Evolutionary conservation across 1,139 yeast species (phyloP), one percentile per base, ranked within the genome.

Genomic region (Geotrichum macrosporum): DNA sequence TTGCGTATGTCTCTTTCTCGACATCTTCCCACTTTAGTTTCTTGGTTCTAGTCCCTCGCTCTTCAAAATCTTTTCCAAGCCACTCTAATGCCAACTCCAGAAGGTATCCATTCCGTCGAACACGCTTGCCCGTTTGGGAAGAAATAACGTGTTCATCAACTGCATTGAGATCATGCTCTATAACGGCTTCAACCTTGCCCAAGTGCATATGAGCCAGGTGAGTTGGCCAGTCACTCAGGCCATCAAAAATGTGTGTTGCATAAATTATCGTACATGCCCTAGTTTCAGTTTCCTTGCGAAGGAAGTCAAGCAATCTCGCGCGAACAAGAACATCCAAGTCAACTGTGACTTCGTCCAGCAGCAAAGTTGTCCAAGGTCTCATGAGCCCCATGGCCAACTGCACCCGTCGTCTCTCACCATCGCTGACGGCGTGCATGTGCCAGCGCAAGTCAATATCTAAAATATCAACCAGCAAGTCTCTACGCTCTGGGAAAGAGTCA

Each of bases 211-310:
- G 97, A n/a, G 83, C 73, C 10, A 92, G 72, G 46, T 82, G 73
- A 44, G 94, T 85, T 39, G 96, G 94, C 96, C 97, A 92, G 40
- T 71, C 68, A 15, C 86, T 87, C 52, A 92, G 74, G 0, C 98
- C 98, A 61, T 92, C 98, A 64, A 92, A 92, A 44, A 92, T 92
- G 62, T 92, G 98, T 0, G 98, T 92, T 1, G 98, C 98, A 63
- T 92, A 92, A 5, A 92, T 41, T 35, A 47, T 82, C 43, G 86
- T 75, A 52, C 94, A 82, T 19, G 74, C 67, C 50, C 97, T 72
- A 0, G 68, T 58, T 38, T 68, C 69, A 8, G 96, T 86, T 63
- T 92, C 98, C 15, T 66, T 62, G 55, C 75, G 76, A 58, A 92
- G 71, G 61, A 85, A 92, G 2, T 73, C 70, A 52, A 92, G 70